Evolutionary conservation across 805 yeast genomes (phyloP).

Genomic region (Metschnikowia kunwiensis): DNA sequence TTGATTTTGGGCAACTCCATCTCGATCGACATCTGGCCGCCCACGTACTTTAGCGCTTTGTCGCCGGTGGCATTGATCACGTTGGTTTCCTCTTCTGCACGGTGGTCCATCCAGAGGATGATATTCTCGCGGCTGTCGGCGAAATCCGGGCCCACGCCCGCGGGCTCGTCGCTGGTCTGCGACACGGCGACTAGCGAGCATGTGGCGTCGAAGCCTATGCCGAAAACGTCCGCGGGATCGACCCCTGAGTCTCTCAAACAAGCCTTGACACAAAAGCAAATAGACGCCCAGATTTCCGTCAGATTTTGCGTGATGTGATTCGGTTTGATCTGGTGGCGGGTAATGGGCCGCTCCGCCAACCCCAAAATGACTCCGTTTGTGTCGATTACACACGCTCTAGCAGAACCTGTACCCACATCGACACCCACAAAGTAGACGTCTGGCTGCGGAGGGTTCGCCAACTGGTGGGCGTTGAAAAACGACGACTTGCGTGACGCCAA

Average conservation of each 20-base stretch:
- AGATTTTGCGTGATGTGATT: slow-evolving; percentile 82
- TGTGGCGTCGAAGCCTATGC: slow-evolving; percentile 96
- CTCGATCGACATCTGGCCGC: slow-evolving; percentile 96
- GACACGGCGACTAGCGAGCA: slow-evolving; percentile 86
- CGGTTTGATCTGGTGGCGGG: slow-evolving; percentile 71
- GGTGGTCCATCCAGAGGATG: slow-evolving; percentile 97
- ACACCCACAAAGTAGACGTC: slow-evolving; percentile 70
- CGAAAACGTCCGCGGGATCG: slow-evolving; percentile 64
- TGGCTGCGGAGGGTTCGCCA: slow-evolving; percentile 38
- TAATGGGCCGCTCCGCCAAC: slow-evolving; percentile 73
- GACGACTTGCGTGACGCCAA: slow-evolving; percentile 39
- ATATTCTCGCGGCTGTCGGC: slow-evolving; percentile 70
- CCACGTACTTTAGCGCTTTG: slow-evolving; percentile 82
- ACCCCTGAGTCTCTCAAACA: slow-evolving; percentile 74
- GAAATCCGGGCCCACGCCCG: slow-evolving; percentile 92
- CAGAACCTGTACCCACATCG: slow-evolving; percentile 97
- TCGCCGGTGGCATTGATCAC: slow-evolving; percentile 79
- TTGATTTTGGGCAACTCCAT: slow-evolving; percentile 97
- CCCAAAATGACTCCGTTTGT: slow-evolving; percentile 77
- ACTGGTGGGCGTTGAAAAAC: slow-evolving; percentile 35
- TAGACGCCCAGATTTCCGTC: slow-evolving; percentile 86
- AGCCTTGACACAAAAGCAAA: slow-evolving; percentile 75
- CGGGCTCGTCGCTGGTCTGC: slow-evolving; percentile 61
- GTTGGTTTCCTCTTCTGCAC: slow-evolving; percentile 80
- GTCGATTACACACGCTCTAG: slow-evolving; percentile 90